Percentiles rank a stretch among this genome's conserved stretches.
These are phyloP conservation scores for Starmerella bombicola DNA, from an alignment of 805 yeast species.

Conservation along the genomic window DNA sequence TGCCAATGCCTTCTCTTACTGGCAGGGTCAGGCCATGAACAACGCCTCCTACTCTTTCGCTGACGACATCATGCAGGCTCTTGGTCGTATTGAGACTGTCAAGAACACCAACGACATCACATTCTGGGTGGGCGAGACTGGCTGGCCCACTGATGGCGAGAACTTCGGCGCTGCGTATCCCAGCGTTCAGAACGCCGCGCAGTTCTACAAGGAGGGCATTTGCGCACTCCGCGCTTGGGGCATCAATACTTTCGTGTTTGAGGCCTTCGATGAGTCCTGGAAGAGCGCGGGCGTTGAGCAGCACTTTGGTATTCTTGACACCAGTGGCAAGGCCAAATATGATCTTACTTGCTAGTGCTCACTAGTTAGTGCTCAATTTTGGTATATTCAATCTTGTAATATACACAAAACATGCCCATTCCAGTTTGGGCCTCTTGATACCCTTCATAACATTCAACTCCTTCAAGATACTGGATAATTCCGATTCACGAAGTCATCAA, in stretches of 20 bases:
- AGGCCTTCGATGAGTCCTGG: constrained; percentile 94
- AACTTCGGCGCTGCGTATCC: constrained; percentile 56
- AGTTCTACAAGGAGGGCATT: constrained; percentile 76
- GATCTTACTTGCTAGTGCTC: constrained; percentile 7
- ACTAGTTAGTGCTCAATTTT: too few relatives aligned
- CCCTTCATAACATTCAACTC: too few relatives aligned
- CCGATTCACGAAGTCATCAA: too few relatives aligned
- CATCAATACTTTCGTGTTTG: constrained; percentile 79
- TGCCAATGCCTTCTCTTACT: constrained; percentile 94
- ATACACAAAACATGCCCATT: too few relatives aligned
- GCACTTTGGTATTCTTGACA: constrained; percentile 81
- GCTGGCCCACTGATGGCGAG: constrained; percentile 89
- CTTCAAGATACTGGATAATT: too few relatives aligned
- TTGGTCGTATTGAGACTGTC: constrained; percentile 70
- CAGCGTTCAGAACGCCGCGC: constrained; percentile 55
- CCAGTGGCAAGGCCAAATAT: constrained; percentile 29
- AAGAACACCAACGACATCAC: constrained; percentile 79
- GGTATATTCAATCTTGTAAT: too few relatives aligned
- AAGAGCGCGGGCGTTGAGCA: constrained; percentile 81
- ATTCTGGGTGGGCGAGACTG: constrained; percentile 96
- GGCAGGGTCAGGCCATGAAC: constrained; percentile 87
- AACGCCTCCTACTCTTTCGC: constrained; percentile 86
- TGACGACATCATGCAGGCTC: constrained; percentile 95
- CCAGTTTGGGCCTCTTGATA: too few relatives aligned
- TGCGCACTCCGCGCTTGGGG: constrained; percentile 97